Conservation (phyloP, 768 basidiomycete species). For the Naganishia vishniacii region DNA sequence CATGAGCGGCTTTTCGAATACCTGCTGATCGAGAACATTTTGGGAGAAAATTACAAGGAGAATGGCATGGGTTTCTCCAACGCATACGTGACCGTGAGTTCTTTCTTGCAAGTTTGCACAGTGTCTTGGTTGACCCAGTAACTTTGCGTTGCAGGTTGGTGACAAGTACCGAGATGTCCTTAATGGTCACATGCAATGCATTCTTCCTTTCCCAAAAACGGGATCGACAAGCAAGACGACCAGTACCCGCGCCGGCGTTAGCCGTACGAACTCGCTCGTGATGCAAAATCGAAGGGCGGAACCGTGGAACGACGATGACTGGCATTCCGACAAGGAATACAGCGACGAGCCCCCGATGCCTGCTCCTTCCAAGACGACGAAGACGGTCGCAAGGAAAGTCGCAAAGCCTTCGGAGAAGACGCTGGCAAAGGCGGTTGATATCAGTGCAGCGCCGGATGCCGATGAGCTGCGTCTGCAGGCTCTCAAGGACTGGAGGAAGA, state of each 20-base stretch:
- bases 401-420: background rate
- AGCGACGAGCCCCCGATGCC: conserved; percentile 26
- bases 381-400: background rate
- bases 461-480: conserved; percentile 33
- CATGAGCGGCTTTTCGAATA: conserved; percentile 63
- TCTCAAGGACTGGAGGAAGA: conserved; percentile 30
- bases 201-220: conserved; percentile 17
- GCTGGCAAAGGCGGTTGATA: background rate
- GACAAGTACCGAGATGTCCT: conserved; percentile 30
- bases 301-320: conserved; percentile 36
- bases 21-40: conserved; percentile 55
- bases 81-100: conserved; percentile 48
- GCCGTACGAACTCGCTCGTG: conserved; percentile 33
- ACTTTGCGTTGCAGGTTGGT: background rate
- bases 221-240: conserved; percentile 20
- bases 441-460: conserved; percentile 10
- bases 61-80: conserved; percentile 50
- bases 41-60: conserved; percentile 55
- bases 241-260: conserved; percentile 23
- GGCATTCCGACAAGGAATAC: conserved; percentile 31
- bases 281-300: conserved; percentile 43
- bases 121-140: background rate
- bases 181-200: conserved; percentile 31
- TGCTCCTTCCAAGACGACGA: conserved; percentile 24
- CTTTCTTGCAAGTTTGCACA: too few relatives aligned